A percentile compares a stretch with the other conserved stretches of the same genome.
phyloP scores from a whole-genome alignment of 495 filamentous ascomycete genomes.

The Thozetella sp. region DNA sequence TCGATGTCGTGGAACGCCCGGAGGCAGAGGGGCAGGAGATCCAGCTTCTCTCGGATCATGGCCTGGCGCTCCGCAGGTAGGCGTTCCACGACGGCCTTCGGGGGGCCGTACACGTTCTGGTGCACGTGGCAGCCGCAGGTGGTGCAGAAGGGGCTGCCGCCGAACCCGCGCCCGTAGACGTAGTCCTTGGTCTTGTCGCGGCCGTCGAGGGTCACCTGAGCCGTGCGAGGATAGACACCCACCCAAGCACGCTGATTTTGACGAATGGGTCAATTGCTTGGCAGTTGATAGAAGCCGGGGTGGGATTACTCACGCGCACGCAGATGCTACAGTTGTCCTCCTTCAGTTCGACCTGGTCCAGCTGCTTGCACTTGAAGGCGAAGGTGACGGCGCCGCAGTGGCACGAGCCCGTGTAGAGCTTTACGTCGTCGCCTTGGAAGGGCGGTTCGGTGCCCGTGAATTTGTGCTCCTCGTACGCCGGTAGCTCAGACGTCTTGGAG shows the following conservation, averaged over 20 bases:
- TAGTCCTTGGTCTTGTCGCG: slow-evolving; percentile 16
- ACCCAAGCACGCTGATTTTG: slow-evolving; percentile 17
- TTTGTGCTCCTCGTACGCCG: background rate
- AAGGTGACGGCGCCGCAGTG: slow-evolving; percentile 31
- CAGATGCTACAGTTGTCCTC: slow-evolving; percentile 31
- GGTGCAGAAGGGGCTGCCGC: slow-evolving; percentile 28
- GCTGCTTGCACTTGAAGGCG: slow-evolving; percentile 23
- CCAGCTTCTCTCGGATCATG: slow-evolving; percentile 9
- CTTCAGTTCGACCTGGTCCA: slow-evolving; percentile 12
- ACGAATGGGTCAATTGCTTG: background rate
- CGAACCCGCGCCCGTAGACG: slow-evolving; percentile 18
- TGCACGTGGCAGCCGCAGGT: slow-evolving; percentile 22
- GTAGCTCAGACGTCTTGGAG: background rate
- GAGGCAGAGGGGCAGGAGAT: slow-evolving; percentile 20
- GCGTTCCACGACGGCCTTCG: slow-evolving; percentile 9
- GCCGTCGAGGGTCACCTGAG: slow-evolving; percentile 14
- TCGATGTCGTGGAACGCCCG: slow-evolving; percentile 15
- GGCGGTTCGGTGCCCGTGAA: slow-evolving; percentile 2
- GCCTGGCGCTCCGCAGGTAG: slow-evolving; percentile 10
- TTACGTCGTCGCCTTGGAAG: slow-evolving; percentile 14
- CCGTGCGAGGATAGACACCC: slow-evolving; percentile 19
- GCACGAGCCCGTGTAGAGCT: slow-evolving; percentile 29
- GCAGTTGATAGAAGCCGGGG: background rate
- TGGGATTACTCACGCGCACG: slow-evolving; percentile 16
- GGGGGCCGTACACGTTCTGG: slow-evolving; percentile 14